Evolutionary conservation across 108 stramenopile genomes (phyloP), one percentile per base, ranked within the genome.

Genomic region (Cyclotella cryptica): DNA sequence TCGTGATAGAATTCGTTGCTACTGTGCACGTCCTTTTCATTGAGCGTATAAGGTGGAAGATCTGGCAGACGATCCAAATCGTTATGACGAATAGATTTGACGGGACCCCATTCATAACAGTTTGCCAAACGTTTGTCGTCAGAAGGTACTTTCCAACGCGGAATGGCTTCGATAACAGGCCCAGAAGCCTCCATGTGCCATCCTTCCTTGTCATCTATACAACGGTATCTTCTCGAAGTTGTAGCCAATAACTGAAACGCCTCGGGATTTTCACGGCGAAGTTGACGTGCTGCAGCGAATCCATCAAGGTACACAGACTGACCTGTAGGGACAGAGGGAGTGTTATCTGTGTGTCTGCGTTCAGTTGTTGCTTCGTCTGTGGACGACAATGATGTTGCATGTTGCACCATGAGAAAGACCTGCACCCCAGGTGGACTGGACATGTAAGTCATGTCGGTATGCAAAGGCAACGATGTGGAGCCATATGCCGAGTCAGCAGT

Each of bases 401-500:
- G 94, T 54, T 84, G 83, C 7, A 88, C 88, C 91, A 95, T 92
- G 58, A 91, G 89, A 66, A 95, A 95, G 28, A 95, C 90, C 72
- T 95, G 94, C 54, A 92, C 82, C 45, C 94, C 94, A 41, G 94
- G 92, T 30, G 94, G 94, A 79, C 85, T 88, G 21, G 74, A 77
- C 49, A 83, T 61, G 81, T 95, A 95, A 5, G 89, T 91, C 88
- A 93, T 88, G 69, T 95, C 94, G 11, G 94, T 95, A 75, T 95
- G 94, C 43, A 95, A 70, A 12, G 94, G 94, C 27, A 95, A 77
- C 7, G 82, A 87, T 52, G 81, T 91, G 15, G 81, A 69, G 0
- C 89, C 88, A 79, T 95, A 95, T 18, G 91, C 89, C 35, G 94
- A 95, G 78, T 95, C 94, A 47, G 94, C 94, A 22, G 74, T 76